Conservation (phyloP, 2,329 filamentous ascomycete genomes). For the Boeremia lycopersici region DNA sequence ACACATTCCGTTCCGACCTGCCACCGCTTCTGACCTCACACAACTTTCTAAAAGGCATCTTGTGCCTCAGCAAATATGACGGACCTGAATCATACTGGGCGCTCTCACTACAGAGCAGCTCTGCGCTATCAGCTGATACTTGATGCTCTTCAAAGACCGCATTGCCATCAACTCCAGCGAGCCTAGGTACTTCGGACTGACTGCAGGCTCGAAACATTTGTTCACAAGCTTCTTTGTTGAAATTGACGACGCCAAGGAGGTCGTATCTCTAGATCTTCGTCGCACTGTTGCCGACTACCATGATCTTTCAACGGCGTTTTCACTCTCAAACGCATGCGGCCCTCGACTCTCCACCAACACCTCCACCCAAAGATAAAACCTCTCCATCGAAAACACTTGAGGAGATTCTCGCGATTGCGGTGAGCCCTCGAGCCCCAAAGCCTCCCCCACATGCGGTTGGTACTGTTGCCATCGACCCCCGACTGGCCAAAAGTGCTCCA, state of each 20-base stretch:
- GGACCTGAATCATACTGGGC: neutral
- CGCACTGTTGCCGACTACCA: neutral
- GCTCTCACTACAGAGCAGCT: neutral
- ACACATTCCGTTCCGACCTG: conserved; percentile 33
- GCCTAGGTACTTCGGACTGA: too few relatives aligned
- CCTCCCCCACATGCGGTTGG: conserved; percentile 10
- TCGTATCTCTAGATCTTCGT: too few relatives aligned
- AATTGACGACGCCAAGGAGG: too few relatives aligned
- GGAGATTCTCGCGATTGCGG: conserved; percentile 19
- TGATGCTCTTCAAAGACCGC: too few relatives aligned
- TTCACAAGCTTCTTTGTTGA: too few relatives aligned
- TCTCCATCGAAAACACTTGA: conserved; percentile 23
- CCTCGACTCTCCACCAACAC: conserved; percentile 9
- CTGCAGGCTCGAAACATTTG: too few relatives aligned
- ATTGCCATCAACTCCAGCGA: too few relatives aligned
- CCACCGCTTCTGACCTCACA: conserved; percentile 8
- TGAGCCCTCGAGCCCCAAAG: conserved; percentile 14
- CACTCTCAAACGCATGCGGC: conserved; percentile 12
- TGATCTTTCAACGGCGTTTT: conserved; percentile 24
- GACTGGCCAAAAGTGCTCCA: neutral
- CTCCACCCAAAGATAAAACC: conserved; percentile 3
- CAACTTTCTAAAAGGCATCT: neutral
- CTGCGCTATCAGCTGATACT: too few relatives aligned
- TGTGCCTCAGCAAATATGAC: neutral
- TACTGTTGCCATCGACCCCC: conserved; percentile 6